These are phyloP conservation scores for Syzygium aromaticum DNA, from an alignment of 345 rosid genomes.

Conservation along the genomic window DNA sequence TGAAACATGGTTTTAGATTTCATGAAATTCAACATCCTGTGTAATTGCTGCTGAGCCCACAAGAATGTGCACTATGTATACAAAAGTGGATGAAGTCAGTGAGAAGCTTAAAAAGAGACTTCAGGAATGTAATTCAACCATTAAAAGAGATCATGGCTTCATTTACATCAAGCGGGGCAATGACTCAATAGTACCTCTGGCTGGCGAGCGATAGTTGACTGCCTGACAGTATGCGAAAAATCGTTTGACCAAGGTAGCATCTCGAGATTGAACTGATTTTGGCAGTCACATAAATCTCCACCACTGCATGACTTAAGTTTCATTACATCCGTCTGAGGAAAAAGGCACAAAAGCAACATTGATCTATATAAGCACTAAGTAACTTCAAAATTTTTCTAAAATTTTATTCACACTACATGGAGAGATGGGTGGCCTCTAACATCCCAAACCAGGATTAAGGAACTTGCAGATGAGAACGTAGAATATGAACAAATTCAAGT, in stretches of 20 bases:
- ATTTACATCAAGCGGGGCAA: not conserved
- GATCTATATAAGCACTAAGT: not conserved
- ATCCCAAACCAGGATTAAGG: not conserved
- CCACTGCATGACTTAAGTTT: slow-evolving; percentile 41
- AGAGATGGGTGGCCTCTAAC: not conserved
- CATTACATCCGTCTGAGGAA: slow-evolving; percentile 38
- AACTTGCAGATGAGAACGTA: not conserved
- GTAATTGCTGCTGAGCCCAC: not conserved
- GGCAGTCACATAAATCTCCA: slow-evolving; percentile 61
- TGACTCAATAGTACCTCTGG: slow-evolving; percentile 46
- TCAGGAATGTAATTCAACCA: not conserved
- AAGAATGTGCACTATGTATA: not conserved
- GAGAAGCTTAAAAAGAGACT: not conserved
- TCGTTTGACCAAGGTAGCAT: slow-evolving; percentile 69
- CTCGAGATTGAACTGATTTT: slow-evolving; percentile 23
- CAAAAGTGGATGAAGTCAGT: not conserved
- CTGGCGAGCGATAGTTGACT: slow-evolving; percentile 49
- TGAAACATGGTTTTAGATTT: not conserved
- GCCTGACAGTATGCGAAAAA: slow-evolving; percentile 45
- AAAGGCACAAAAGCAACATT: not conserved
- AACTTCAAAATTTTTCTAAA: not conserved
- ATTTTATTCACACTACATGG: not conserved
- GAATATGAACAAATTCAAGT: not conserved
- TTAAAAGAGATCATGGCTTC: not conserved
- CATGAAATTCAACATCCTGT: not conserved